These are phyloP conservation scores for Exidia glandulosa DNA, from an alignment of 768 basidiomycete genomes.

Conservation along the genomic window DNA sequence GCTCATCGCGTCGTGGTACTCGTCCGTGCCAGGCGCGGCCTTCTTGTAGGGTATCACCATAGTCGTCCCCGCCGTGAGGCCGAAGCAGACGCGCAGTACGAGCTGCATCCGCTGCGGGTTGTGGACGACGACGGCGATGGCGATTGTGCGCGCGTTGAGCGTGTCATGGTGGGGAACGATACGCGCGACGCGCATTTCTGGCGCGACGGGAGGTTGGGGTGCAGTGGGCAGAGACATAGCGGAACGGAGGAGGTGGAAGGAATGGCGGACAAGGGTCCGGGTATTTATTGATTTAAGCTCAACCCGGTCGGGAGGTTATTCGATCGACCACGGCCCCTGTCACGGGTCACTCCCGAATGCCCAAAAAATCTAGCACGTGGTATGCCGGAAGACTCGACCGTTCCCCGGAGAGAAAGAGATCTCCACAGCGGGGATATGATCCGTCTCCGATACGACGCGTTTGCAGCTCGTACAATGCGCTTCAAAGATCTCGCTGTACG, in stretches of 20 bases:
- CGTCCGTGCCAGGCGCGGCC: background rate
- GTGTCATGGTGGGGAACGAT: background rate
- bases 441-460: slow-evolving; percentile 57
- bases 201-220: background rate
- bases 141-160: background rate
- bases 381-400: background rate
- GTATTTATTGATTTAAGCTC: background rate
- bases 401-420: background rate
- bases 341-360: background rate
- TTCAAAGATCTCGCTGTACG: slow-evolving; percentile 53
- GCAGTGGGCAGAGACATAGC: background rate
- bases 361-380: no score
- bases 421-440: slow-evolving; percentile 59
- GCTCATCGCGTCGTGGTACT: background rate
- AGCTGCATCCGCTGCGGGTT: background rate
- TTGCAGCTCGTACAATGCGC: slow-evolving; percentile 48
- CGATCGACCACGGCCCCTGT: background rate
- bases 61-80: background rate
- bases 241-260: background rate
- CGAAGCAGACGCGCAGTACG: background rate
- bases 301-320: background rate
- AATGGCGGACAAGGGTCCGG: background rate
- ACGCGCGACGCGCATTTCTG: background rate
- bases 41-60: background rate
- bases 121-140: background rate